Percentiles rank a stretch among this genome's conserved stretches.
Conservation (phyloP, 2,329 filamentous ascomycete species). For the Chaetomium sp. region DNA sequence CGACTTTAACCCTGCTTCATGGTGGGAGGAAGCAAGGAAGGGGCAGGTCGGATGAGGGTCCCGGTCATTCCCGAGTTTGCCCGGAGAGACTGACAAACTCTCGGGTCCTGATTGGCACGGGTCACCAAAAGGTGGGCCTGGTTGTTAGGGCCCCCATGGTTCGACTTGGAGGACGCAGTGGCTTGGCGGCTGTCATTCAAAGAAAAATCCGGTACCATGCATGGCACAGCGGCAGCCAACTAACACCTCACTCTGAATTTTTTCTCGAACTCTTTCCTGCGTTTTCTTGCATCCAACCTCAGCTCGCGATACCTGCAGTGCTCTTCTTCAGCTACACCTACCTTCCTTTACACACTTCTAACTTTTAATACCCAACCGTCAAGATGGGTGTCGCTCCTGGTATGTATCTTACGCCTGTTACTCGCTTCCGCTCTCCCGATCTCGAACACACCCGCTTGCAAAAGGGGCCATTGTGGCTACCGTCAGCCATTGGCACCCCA, state of each 20-base stretch:
- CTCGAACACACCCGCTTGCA: conserved; percentile 10
- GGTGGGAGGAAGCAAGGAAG: conserved; percentile 10
- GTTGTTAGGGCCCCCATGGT: conserved; percentile 30
- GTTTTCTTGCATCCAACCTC: conserved; percentile 26
- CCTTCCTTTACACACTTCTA: conserved; percentile 27
- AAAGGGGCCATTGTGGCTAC: conserved; percentile 10
- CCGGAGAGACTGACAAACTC: conserved; percentile 33
- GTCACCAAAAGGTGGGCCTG: neutral
- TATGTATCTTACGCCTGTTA: conserved; percentile 36
- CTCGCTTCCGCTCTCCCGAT: conserved; percentile 13
- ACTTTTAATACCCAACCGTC: conserved; percentile 33
- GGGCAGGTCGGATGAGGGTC: conserved; percentile 9
- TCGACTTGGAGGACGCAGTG: conserved; percentile 21
- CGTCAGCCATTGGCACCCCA: conserved; percentile 33
- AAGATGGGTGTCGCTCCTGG: conserved; percentile 46
- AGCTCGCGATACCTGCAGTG: conserved; percentile 20
- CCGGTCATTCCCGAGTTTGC: conserved; percentile 34
- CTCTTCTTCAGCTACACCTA: conserved; percentile 28
- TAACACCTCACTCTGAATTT: conserved; percentile 28
- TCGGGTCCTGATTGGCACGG: conserved; percentile 28
- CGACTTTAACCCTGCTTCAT: neutral
- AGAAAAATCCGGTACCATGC: conserved; percentile 29
- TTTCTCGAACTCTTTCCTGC: conserved; percentile 22
- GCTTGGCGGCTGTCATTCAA: conserved; percentile 33
- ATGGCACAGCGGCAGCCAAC: conserved; percentile 18